Conservation (phyloP, 2,329 filamentous ascomycete species). For the Cordyceps pruinosa region DNA sequence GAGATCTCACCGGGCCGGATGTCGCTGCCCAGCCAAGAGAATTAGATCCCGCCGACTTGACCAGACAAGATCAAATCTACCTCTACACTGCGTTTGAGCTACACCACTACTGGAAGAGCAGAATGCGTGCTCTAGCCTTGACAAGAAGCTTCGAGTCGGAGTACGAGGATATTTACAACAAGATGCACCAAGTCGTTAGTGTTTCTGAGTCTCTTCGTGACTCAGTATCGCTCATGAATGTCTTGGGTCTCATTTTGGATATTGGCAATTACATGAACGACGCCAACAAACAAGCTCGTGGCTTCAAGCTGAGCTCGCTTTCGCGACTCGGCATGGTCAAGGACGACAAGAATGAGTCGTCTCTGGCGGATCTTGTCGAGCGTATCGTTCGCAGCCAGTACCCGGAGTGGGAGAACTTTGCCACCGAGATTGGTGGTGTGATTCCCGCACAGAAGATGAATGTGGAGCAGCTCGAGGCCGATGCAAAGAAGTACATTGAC, state of each 20-base stretch:
- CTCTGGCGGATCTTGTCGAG: slow-evolving; percentile 90
- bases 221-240: slow-evolving; percentile 90
- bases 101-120: slow-evolving; percentile 97
- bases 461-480: slow-evolving; percentile 80
- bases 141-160: slow-evolving; percentile 79
- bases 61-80: slow-evolving; percentile 91
- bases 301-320: slow-evolving; percentile 95
- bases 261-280: slow-evolving; percentile 99
- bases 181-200: slow-evolving; percentile 76
- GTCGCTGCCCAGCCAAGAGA: slow-evolving; percentile 72
- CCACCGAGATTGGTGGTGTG: slow-evolving; percentile 76
- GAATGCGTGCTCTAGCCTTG: slow-evolving; percentile 83
- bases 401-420: slow-evolving; percentile 87
- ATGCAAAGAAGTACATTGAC: slow-evolving; percentile 87
- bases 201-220: slow-evolving; percentile 87
- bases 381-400: slow-evolving; percentile 95
- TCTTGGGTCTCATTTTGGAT: slow-evolving; percentile 89
- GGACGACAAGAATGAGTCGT: slow-evolving; percentile 97
- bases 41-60: slow-evolving; percentile 79
- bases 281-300: slow-evolving; percentile 93
- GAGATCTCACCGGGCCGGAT: slow-evolving; percentile 89
- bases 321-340: slow-evolving; percentile 94
- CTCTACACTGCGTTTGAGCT: slow-evolving; percentile 88
- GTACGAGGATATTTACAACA: slow-evolving; percentile 84
- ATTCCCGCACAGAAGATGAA: slow-evolving; percentile 81